These are phyloP conservation scores for Pulicaria dysenterica DNA, from an alignment of 129 eudicot species.

Conservation along the genomic window DNA sequence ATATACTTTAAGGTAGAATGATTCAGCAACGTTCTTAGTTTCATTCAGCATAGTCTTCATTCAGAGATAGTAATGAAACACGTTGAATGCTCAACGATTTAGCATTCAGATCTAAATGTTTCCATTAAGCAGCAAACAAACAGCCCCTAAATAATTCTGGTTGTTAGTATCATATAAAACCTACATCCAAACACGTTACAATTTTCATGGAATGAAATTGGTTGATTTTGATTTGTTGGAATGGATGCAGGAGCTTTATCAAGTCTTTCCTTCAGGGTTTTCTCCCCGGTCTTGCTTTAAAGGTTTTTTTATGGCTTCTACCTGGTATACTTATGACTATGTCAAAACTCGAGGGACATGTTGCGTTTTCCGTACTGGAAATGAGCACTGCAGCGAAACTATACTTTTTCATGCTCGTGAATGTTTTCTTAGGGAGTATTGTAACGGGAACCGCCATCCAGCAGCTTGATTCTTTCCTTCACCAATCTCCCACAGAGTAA, in stretches of 20 bases:
- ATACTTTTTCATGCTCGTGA: constrained; percentile 90
- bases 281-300: constrained; percentile 93
- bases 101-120: no score
- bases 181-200: no score
- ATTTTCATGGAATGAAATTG: not conserved
- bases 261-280: constrained; percentile 96
- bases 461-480: constrained; percentile 88
- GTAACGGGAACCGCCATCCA: constrained; percentile 88
- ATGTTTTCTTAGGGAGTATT: constrained; percentile 90
- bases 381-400: constrained; percentile 77
- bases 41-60: no score
- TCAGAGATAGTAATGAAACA: no score
- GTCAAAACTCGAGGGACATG: constrained; percentile 95
- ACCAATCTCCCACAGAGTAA: constrained; percentile 81
- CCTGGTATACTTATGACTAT: constrained; percentile 78
- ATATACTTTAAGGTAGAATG: no score
- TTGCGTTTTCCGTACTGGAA: constrained; percentile 75
- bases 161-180: no score
- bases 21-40: no score
- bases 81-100: no score
- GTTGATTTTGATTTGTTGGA: not conserved
- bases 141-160: no score
- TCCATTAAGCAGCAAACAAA: no score
- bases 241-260: constrained; percentile 65
- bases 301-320: constrained; percentile 76